Evolutionary conservation across 2,329 filamentous ascomycete species (phyloP).

Genomic region (Microcyclosporella mali): DNA sequence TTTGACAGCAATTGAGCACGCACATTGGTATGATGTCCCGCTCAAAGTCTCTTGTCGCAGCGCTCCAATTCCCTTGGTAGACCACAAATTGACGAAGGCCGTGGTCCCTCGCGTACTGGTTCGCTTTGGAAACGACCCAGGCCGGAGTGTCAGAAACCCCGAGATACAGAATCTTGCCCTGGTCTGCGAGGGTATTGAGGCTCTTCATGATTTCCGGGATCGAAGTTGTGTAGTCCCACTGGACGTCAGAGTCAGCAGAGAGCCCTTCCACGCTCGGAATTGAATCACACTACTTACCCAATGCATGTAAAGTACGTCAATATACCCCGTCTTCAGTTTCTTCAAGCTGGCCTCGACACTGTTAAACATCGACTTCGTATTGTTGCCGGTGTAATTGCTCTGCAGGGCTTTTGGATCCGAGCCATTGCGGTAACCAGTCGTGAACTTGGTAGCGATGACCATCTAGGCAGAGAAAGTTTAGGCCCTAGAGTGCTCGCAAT

Average conservation of each 20-base stretch:
- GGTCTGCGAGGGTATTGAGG: conserved; percentile 53
- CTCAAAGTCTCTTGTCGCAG: conserved; percentile 43
- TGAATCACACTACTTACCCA: conserved; percentile 11
- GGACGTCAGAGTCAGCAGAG: not conserved
- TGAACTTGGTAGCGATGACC: conserved; percentile 50
- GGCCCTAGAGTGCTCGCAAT: no score
- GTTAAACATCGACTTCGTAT: conserved; percentile 55
- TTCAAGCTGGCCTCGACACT: conserved; percentile 34
- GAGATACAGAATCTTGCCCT: conserved; percentile 61
- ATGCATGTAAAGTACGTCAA: conserved; percentile 50
- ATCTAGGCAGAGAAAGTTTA: no score
- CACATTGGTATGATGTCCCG: conserved; percentile 55
- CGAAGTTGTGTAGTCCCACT: conserved; percentile 27
- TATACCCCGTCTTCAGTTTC: conserved; percentile 61
- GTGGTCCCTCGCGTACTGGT: conserved; percentile 56
- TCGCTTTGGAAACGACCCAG: conserved; percentile 41
- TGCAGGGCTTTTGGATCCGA: conserved; percentile 28
- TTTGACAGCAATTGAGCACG: no score
- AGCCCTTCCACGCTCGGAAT: not conserved
- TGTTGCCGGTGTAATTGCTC: conserved; percentile 54
- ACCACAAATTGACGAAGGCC: conserved; percentile 63
- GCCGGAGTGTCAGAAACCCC: conserved; percentile 62
- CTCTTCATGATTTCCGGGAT: conserved; percentile 64
- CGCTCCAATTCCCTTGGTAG: conserved; percentile 57
- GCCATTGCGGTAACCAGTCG: conserved; percentile 20